These are phyloP conservation scores for Sonneratia alba DNA, from an alignment of 345 rosid species.

Conservation along the genomic window DNA sequence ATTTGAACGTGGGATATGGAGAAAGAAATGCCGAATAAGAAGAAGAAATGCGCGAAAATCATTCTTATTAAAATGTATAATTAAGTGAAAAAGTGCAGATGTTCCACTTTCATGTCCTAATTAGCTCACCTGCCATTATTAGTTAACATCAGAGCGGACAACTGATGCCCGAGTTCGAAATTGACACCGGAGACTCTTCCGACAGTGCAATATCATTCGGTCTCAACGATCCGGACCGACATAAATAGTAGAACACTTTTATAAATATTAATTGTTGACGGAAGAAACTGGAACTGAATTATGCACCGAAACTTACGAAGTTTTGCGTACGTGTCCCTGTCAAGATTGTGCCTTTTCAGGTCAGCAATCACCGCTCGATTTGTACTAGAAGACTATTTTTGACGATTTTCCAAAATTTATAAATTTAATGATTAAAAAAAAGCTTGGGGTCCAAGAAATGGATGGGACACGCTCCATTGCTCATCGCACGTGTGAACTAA, in stretches of 20 bases:
- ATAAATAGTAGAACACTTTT: no score
- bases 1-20: no score
- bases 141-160: not conserved
- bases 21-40: no score
- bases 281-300: no score
- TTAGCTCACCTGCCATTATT: not conserved
- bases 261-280: not conserved
- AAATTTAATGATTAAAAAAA: not conserved
- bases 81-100: not conserved
- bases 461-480: not conserved
- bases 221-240: not conserved
- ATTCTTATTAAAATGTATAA: no score
- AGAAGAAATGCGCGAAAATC: no score
- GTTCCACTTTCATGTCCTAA: not conserved
- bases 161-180: not conserved
- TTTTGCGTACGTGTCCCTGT: not conserved
- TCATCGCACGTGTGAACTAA: not conserved
- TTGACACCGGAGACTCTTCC: not conserved
- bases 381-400: not conserved
- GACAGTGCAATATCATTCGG: not conserved
- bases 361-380: slow-evolving; percentile 5
- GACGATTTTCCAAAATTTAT: no score
- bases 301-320: not conserved
- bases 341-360: not conserved
- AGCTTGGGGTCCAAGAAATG: not conserved